A percentile compares a stretch with the other conserved stretches of the same genome.
phyloP scores from a whole-genome alignment of 805 yeast genomes.

The Metschnikowia colocasiae region DNA sequence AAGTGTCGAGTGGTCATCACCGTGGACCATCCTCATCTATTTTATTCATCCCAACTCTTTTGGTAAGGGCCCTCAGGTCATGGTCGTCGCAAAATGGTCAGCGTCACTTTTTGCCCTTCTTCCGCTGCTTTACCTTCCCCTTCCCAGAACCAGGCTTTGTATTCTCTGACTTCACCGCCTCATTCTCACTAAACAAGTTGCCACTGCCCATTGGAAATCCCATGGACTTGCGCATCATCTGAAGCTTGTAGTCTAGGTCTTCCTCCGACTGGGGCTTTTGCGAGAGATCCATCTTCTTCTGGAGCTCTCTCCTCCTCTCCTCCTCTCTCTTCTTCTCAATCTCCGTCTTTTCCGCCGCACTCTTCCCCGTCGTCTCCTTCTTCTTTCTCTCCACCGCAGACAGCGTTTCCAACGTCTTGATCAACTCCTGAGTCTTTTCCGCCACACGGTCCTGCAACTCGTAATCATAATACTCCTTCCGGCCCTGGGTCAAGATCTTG shows the following conservation, averaged over 20 bases:
- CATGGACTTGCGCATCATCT: conserved; percentile 23
- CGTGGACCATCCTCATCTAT: too few relatives aligned
- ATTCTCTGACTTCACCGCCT: not conserved
- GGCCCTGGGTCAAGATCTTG: conserved; percentile 45
- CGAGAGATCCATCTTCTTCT: conserved; percentile 23
- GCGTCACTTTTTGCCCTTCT: not conserved
- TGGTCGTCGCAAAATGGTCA: not conserved
- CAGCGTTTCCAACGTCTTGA: conserved; percentile 61
- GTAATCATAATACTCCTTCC: conserved; percentile 61
- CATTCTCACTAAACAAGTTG: conserved; percentile 7
- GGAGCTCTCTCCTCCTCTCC: not conserved
- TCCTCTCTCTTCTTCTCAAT: conserved; percentile 7
- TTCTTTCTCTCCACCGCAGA: conserved; percentile 66
- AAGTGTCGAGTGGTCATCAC: too few relatives aligned
- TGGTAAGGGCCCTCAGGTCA: too few relatives aligned
- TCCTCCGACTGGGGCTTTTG: conserved; percentile 34
- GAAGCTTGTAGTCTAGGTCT: conserved; percentile 36
- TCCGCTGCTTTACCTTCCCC: conserved; percentile 1
- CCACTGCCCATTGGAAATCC: conserved; percentile 20
- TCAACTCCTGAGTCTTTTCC: conserved; percentile 55
- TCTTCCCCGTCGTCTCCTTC: conserved; percentile 20
- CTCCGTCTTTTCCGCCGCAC: conserved; percentile 19
- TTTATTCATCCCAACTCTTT: too few relatives aligned
- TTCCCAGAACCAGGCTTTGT: not conserved
- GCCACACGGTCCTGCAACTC: conserved; percentile 59